Percentiles rank a stretch among this genome's conserved stretches.
phyloP scores from a whole-genome alignment of 345 rosid genomes.

The Ceriops tagal region DNA sequence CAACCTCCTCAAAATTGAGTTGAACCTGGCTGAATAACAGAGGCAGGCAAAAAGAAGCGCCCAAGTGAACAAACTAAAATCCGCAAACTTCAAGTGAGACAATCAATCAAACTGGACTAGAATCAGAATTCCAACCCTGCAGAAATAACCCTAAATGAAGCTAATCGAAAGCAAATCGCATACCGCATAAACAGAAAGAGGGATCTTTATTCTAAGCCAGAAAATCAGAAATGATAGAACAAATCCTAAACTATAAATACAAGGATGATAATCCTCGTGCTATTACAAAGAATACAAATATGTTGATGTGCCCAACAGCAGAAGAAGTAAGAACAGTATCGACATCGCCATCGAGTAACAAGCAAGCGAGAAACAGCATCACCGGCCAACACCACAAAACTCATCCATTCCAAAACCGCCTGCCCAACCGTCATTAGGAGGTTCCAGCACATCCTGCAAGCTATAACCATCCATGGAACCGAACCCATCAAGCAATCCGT shows the following conservation, averaged over 20 bases:
- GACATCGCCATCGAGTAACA: too few relatives aligned
- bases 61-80: too few relatives aligned
- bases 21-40: too few relatives aligned
- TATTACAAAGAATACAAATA: constrained; percentile 3
- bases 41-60: too few relatives aligned
- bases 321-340: too few relatives aligned
- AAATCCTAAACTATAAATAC: background rate
- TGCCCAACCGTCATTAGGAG: constrained; percentile 17
- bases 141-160: too few relatives aligned
- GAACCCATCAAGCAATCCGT: constrained; percentile 47
- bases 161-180: too few relatives aligned
- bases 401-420: constrained; percentile 7
- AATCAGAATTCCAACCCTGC: too few relatives aligned
- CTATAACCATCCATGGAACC: constrained; percentile 35
- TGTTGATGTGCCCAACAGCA: background rate
- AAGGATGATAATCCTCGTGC: background rate
- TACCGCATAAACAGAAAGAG: background rate
- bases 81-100: too few relatives aligned
- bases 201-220: background rate
- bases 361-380: background rate
- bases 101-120: too few relatives aligned
- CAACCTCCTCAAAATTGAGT: too few relatives aligned
- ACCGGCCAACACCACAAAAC: background rate
- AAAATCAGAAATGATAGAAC: background rate
- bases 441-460: constrained; percentile 38